Evolutionary conservation across 257 asterid species (phyloP).

Genomic region (Mitragyna speciosa): DNA sequence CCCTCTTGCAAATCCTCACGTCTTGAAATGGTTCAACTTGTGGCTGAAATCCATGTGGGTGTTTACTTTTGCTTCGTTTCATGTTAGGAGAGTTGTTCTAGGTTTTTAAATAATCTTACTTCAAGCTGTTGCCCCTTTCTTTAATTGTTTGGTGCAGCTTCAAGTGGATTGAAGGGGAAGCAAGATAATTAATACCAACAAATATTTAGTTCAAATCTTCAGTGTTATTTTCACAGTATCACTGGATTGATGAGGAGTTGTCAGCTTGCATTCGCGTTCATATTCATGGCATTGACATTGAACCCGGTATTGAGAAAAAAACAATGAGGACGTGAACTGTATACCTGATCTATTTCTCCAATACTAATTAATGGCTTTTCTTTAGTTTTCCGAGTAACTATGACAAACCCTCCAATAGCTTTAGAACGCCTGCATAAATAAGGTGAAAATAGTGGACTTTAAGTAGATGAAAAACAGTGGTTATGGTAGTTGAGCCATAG

Average conservation of each 20-base stretch:
- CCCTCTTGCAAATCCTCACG: conserved; percentile 25
- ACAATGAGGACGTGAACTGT: too few species aligned
- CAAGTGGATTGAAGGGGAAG: background rate
- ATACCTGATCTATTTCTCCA: background rate
- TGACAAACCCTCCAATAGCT: background rate
- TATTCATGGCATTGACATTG: too few species aligned
- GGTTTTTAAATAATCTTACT: conserved; percentile 12
- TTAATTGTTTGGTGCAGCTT: too few species aligned
- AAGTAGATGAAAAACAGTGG: conserved; percentile 9
- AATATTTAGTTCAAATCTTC: too few species aligned
- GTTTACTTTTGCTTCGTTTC: conserved; percentile 19
- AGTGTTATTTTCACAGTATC: too few species aligned
- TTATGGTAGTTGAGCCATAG: conserved; percentile 22
- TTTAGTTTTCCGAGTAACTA: background rate
- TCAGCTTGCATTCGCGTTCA: too few species aligned
- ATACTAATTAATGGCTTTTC: background rate
- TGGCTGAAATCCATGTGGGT: conserved; percentile 51
- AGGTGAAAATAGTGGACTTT: background rate
- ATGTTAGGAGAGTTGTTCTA: conserved; percentile 1
- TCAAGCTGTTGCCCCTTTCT: background rate
- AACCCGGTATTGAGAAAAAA: too few species aligned
- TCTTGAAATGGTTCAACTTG: conserved; percentile 15
- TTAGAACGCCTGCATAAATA: background rate
- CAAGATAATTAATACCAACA: background rate
- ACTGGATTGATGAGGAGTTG: too few species aligned